phyloP scores from a whole-genome alignment of 2,329 filamentous ascomycete genomes.

The Pseudonectria buxi region DNA sequence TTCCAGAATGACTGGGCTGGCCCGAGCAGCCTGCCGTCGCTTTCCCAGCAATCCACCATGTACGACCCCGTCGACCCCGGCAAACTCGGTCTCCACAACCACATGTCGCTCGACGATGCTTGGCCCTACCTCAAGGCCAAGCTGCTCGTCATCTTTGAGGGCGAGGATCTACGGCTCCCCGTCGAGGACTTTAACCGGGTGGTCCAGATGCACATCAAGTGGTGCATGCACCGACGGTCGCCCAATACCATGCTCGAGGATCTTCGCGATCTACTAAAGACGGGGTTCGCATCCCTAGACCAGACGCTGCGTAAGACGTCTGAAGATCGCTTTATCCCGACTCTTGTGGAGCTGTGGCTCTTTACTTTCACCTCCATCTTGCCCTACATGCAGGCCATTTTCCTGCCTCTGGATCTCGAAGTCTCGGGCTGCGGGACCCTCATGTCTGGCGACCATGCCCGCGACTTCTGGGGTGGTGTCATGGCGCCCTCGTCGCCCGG shows the following conservation, averaged over 20 bases:
- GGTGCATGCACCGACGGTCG: slow-evolving; percentile 66
- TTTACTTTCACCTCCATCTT: slow-evolving; percentile 85
- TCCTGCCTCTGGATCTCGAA: slow-evolving; percentile 86
- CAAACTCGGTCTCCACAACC: slow-evolving; percentile 55
- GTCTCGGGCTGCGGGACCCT: slow-evolving; percentile 79
- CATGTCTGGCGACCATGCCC: slow-evolving; percentile 69
- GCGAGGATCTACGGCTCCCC: slow-evolving; percentile 70
- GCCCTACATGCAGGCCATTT: slow-evolving; percentile 92
- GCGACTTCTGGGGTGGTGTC: slow-evolving; percentile 83
- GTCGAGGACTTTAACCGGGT: slow-evolving; percentile 79
- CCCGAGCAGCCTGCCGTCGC: slow-evolving; percentile 43
- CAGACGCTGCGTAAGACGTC: slow-evolving; percentile 71
- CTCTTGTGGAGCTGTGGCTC: slow-evolving; percentile 89
- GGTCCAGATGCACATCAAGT: slow-evolving; percentile 71
- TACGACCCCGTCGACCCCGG: slow-evolving; percentile 49
- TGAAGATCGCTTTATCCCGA: slow-evolving; percentile 83
- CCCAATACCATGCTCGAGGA: slow-evolving; percentile 70
- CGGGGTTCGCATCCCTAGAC: slow-evolving; percentile 80
- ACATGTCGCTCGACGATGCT: slow-evolving; percentile 69
- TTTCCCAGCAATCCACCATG: slow-evolving; percentile 36
- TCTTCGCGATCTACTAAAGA: slow-evolving; percentile 64
- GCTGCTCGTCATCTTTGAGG: slow-evolving; percentile 71
- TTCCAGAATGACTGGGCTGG: slow-evolving; percentile 46
- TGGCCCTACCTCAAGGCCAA: slow-evolving; percentile 76
- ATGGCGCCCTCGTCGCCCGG: slow-evolving; percentile 34